Evolutionary conservation across 768 basidiomycete species (phyloP), one percentile per base, ranked within the genome.

Genomic region (Nidula microcarpa): DNA sequence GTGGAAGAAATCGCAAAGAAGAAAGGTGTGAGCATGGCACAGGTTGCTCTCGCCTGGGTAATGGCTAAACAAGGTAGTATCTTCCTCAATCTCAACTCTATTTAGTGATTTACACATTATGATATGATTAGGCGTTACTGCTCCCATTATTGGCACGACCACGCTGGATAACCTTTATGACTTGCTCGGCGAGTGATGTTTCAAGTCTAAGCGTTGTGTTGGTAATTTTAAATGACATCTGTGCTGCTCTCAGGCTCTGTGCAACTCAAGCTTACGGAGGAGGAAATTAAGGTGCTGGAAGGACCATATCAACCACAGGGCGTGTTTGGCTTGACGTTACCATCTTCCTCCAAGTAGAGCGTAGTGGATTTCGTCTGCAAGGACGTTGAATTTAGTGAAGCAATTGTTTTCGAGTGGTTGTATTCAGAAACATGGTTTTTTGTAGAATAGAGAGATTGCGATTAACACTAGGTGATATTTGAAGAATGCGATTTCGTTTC

Each of bases 81-180:
- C 16, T 30, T 14, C 17, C 16, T 18, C 1, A 18, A 6, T 5
- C 6, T 51, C 18, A 14, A 47, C 17, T 33, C 7, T 6, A 33
- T 32, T 39, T 43, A 14, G 17, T 33, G 23, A 36, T 32, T 18
- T 4, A 14, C 14, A 7, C 16, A 33, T 49, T 23, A 36, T 45
- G n/a, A 9, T 7, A 16, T 44, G 13, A 16, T 36, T 34, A 70
- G 75, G 67, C 30, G 75, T 86, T 4, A 68, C 81, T 0, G 83
- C 82, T 1, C 85, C 84, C 0, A 82, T 86, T 58, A 73, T 85
- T 34, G 84, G 83, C 0, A 72, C 76, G 0, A 81, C 79, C 1
- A 80, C 75, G 33, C 55, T 78, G 4, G 69, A 79, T 32, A 80
- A 84, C 52, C 64, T 85, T 30, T 60, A 73, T 18, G 83, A 85